These are phyloP conservation scores for Blastobotrys malaysiensis DNA, from an alignment of 1,139 yeast genomes.

Conservation along the genomic window DNA sequence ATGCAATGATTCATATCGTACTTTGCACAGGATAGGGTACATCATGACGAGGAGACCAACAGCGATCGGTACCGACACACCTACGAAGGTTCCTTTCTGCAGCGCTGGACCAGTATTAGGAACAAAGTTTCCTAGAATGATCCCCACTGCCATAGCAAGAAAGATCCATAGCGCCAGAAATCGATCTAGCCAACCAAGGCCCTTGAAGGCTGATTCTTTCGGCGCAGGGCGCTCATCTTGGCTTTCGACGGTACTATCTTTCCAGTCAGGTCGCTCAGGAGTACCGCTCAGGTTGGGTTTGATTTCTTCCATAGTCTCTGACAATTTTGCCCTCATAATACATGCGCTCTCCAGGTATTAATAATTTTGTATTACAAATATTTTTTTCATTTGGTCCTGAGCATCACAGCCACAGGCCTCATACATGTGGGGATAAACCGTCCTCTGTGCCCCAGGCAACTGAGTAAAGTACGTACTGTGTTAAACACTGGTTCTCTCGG, in stretches of 20 bases:
- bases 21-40: conserved; percentile 53
- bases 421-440: background rate
- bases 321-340: background rate
- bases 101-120: conserved; percentile 24
- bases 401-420: background rate
- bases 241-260: background rate
- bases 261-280: background rate
- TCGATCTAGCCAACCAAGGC: conserved; percentile 23
- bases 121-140: conserved; percentile 30
- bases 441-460: background rate
- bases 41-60: conserved; percentile 54
- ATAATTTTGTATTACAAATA: background rate
- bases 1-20: conserved; percentile 44
- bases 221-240: background rate
- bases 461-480: background rate
- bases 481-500: background rate
- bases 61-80: conserved; percentile 43
- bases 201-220: background rate
- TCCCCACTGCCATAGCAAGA: conserved; percentile 30
- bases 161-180: conserved; percentile 30
- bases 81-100: conserved; percentile 25
- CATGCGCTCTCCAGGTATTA: background rate
- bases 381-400: background rate
- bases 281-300: background rate
- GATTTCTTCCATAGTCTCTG: no score